Percentiles rank a stretch among this genome's conserved stretches.
phyloP scores from a whole-genome alignment of 768 basidiomycete genomes.

The Pluteus cervinus region DNA sequence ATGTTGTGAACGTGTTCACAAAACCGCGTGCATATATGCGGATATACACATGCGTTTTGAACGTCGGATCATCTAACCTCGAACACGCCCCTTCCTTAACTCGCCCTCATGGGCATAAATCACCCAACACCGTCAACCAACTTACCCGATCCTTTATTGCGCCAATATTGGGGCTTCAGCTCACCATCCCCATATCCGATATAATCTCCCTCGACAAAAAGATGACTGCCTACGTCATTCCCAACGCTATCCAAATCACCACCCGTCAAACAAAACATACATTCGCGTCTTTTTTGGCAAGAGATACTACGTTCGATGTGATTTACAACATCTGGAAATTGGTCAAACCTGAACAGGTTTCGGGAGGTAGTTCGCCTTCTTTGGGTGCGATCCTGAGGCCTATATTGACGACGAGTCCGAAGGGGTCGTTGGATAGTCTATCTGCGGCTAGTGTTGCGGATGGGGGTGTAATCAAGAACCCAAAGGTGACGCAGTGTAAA shows the following conservation, averaged over 20 bases:
- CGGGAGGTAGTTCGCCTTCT: conserved; percentile 25
- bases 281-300: conserved; percentile 92
- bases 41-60: too few relatives aligned
- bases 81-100: too few relatives aligned
- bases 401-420: too few relatives aligned
- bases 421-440: conserved; percentile 28
- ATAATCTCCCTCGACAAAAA: conserved; percentile 87
- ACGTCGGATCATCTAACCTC: too few relatives aligned
- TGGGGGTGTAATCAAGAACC: conserved; percentile 16
- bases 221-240: conserved; percentile 97
- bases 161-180: conserved; percentile 48
- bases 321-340: conserved; percentile 94
- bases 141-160: too few relatives aligned
- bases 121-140: conserved; percentile 17
- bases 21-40: too few relatives aligned
- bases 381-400: too few relatives aligned
- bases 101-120: too few relatives aligned
- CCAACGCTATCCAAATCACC: conserved; percentile 89
- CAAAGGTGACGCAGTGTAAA: conserved; percentile 64
- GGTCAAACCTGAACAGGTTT: conserved; percentile 62
- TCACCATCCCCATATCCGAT: conserved; percentile 83
- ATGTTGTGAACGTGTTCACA: too few relatives aligned
- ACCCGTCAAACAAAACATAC: conserved; percentile 82
- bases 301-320: conserved; percentile 94
- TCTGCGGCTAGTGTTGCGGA: conserved; percentile 6